Conservation (phyloP, 2,329 filamentous ascomycete genomes). For the Aspergillus arachidicola region DNA sequence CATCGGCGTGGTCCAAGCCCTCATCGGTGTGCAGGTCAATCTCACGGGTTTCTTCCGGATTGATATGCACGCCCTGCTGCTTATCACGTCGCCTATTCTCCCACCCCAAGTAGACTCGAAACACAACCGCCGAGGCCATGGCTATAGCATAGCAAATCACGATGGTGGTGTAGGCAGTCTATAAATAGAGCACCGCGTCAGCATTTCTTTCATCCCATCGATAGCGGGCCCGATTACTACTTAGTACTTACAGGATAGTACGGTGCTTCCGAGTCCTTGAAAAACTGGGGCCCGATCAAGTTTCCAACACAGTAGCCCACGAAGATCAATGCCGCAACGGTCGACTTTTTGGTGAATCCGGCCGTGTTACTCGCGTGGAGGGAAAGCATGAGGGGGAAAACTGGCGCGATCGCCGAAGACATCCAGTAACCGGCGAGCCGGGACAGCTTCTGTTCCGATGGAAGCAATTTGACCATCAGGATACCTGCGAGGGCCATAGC, state of each 20-base stretch:
- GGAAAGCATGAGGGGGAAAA: conserved; percentile 23
- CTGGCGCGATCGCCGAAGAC: conserved; percentile 18
- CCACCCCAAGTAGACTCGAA: conserved; percentile 19
- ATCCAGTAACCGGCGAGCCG: conserved; percentile 27
- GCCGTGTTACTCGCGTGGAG: conserved; percentile 19
- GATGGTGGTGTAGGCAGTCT: conserved; percentile 27
- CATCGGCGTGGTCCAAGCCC: conserved; percentile 19
- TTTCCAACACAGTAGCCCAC: conserved; percentile 22
- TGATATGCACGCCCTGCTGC: conserved; percentile 17
- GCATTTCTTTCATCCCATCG: not conserved
- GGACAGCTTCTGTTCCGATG: conserved; percentile 13
- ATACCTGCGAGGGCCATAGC: conserved; percentile 21
- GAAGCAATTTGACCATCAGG: conserved; percentile 26
- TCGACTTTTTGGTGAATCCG: conserved; percentile 24
- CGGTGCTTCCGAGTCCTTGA: conserved; percentile 17
- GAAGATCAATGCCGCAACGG: conserved; percentile 18
- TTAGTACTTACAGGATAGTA: conserved; percentile 10
- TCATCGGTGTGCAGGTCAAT: conserved; percentile 17
- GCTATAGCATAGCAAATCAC: conserved; percentile 23
- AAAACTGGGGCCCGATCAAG: conserved; percentile 21
- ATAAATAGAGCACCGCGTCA: not conserved
- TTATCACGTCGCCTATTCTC: conserved; percentile 17
- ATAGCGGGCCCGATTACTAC: not conserved
- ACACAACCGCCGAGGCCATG: conserved; percentile 14
- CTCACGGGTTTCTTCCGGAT: conserved; percentile 15